Percentiles rank a stretch among this genome's conserved stretches.
Evolutionary conservation across 2,329 filamentous ascomycete genomes (phyloP).

Genomic region (Nothophoma quercina): DNA sequence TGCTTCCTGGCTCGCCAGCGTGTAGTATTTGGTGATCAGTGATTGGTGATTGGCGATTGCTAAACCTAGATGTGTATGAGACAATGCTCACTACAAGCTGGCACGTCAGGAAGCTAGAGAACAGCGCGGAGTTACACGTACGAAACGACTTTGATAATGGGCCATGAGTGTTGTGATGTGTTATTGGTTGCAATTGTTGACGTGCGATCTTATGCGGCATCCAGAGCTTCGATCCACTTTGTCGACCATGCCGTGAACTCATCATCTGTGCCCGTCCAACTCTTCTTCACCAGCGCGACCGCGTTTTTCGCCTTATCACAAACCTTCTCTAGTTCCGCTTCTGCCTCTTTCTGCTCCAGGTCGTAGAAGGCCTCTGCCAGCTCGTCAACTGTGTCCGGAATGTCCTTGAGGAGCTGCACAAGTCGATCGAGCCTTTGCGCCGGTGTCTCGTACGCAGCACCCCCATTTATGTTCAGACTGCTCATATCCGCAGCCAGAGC

Average conservation of each 20-base stretch:
- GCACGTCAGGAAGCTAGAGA: no score
- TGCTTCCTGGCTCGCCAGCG: no score
- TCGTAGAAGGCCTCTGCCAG: constrained; percentile 77
- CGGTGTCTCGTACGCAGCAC: constrained; percentile 5
- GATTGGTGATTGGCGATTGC: no score
- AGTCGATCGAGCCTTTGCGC: constrained; percentile 61
- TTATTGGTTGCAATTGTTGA: no score
- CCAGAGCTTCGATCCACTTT: constrained; percentile 60
- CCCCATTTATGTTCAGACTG: constrained; percentile 18
- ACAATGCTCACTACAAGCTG: no score
- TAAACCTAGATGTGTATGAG: no score
- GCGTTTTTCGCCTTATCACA: constrained; percentile 66
- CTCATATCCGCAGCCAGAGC: no score
- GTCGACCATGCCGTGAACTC: constrained; percentile 81
- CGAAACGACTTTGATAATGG: no score
- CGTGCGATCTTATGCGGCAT: constrained; percentile 41
- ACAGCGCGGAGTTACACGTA: no score
- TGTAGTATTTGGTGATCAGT: no score
- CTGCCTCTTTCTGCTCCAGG: constrained; percentile 66
- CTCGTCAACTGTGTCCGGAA: constrained; percentile 75
- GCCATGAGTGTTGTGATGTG: no score
- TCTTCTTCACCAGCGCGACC: constrained; percentile 62
- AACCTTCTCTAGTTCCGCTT: constrained; percentile 65
- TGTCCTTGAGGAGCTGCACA: constrained; percentile 62
- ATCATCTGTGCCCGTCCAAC: constrained; percentile 72